Percentiles rank a stretch among this genome's conserved stretches.
These are phyloP conservation scores for Epichloe festucae DNA, from an alignment of 2,329 filamentous ascomycete species.

Conservation along the genomic window DNA sequence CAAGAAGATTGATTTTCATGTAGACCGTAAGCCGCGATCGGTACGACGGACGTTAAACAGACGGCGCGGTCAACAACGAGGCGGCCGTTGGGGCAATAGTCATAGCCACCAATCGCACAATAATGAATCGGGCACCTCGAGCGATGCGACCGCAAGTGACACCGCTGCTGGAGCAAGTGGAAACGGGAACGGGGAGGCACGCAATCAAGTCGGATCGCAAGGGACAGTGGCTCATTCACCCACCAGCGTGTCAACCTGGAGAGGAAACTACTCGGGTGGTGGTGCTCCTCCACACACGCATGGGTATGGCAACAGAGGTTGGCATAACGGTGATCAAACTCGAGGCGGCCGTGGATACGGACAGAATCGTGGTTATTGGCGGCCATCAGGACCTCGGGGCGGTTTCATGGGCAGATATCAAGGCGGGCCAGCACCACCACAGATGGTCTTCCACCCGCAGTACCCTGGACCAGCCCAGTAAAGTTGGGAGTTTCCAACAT, in stretches of 20 bases:
- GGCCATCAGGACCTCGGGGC: background rate
- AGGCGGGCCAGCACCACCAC: background rate
- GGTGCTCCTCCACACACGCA: background rate
- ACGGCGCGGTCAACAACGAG: conserved; percentile 13
- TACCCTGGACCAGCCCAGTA: background rate
- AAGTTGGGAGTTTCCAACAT: background rate
- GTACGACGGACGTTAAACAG: conserved; percentile 13
- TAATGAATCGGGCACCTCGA: conserved; percentile 1
- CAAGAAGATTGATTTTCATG: conserved; percentile 49
- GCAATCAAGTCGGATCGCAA: background rate
- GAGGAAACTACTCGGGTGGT: conserved; percentile 1
- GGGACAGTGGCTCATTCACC: background rate
- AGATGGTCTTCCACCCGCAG: background rate
- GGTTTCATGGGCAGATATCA: background rate
- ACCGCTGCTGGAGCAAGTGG: background rate
- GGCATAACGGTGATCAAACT: conserved; percentile 5
- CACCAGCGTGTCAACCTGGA: background rate
- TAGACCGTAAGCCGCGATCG: conserved; percentile 34
- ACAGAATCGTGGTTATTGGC: conserved; percentile 2
- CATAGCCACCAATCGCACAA: background rate
- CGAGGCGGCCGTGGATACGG: conserved; percentile 11
- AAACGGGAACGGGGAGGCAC: background rate
- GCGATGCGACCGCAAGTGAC: background rate
- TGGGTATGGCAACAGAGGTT: background rate
- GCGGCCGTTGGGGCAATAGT: conserved; percentile 8